These are phyloP conservation scores for Ganoderma leucocontextum DNA, from an alignment of 1,284 basidiomycete species.

Conservation along the genomic window DNA sequence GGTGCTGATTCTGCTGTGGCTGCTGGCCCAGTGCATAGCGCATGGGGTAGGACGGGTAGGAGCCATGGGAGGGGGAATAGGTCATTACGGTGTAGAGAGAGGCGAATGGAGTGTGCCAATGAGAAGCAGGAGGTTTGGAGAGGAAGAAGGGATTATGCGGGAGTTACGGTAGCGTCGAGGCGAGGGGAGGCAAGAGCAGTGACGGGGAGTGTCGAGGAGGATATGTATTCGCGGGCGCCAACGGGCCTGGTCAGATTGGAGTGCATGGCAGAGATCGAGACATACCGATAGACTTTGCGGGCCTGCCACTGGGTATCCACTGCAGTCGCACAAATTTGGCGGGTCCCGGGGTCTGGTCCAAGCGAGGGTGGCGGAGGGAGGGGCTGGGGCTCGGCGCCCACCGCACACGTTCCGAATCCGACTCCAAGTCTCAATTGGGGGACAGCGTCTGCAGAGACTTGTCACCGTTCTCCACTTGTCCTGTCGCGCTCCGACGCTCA, in stretches of 20 bases:
- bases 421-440: slow-evolving; percentile 3
- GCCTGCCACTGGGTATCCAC: neutral
- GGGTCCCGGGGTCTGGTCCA: slow-evolving; percentile 34
- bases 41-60: slow-evolving; percentile 33
- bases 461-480: slow-evolving; percentile 1
- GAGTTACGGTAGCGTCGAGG: slow-evolving; percentile 21
- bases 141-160: slow-evolving; percentile 31
- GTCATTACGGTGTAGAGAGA: slow-evolving; percentile 29
- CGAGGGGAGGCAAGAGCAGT: slow-evolving; percentile 17
- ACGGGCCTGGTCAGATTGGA: slow-evolving; percentile 28
- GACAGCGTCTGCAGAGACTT: neutral
- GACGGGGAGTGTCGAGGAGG: slow-evolving; percentile 16
- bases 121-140: slow-evolving; percentile 15
- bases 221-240: slow-evolving; percentile 22
- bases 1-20: slow-evolving; percentile 25
- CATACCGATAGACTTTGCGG: slow-evolving; percentile 19
- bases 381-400: slow-evolving; percentile 23
- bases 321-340: slow-evolving; percentile 29
- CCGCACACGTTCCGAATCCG: slow-evolving; percentile 18
- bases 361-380: slow-evolving; percentile 9
- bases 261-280: slow-evolving; percentile 24
- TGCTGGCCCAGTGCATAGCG: slow-evolving; percentile 38
- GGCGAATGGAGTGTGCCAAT: slow-evolving; percentile 1
- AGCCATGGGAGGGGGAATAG: slow-evolving; percentile 34
- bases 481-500: slow-evolving; percentile 8